These are phyloP conservation scores for Exophiala viscosa DNA, from an alignment of 2,329 filamentous ascomycete species.

Conservation along the genomic window DNA sequence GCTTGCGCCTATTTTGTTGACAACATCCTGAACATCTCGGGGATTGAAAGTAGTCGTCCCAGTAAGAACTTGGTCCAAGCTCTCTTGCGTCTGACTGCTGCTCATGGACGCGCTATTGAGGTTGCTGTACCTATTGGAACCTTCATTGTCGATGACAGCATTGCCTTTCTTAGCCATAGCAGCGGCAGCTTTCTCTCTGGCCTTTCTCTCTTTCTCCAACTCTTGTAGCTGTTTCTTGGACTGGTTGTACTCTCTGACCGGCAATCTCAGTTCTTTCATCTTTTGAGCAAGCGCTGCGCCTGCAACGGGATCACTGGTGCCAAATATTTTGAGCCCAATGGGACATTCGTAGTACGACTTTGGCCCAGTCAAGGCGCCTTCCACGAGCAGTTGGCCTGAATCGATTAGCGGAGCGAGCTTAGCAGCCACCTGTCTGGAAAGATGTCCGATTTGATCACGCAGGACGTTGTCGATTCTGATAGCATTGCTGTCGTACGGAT, in stretches of 20 bases:
- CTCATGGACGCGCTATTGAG: conserved; percentile 30
- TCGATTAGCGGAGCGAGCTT: conserved; percentile 64
- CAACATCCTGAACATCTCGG: conserved; percentile 59
- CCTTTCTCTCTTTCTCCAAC: conserved; percentile 46
- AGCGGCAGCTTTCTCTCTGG: conserved; percentile 25
- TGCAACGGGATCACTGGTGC: conserved; percentile 55
- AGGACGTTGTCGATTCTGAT: conserved; percentile 76
- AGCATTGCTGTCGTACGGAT: conserved; percentile 70
- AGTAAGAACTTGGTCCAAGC: conserved; percentile 63
- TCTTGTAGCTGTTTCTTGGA: conserved; percentile 54
- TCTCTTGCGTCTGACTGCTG: conserved; percentile 12
- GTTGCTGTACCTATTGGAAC: conserved; percentile 34
- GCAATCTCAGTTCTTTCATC: conserved; percentile 63
- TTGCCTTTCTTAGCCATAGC: conserved; percentile 21
- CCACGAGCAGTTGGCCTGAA: conserved; percentile 57
- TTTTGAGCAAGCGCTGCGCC: conserved; percentile 55
- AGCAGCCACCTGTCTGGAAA: conserved; percentile 63
- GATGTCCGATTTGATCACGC: conserved; percentile 71
- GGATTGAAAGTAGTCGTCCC: conserved; percentile 54
- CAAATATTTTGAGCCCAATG: conserved; percentile 65
- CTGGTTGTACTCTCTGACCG: conserved; percentile 50
- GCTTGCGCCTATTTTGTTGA: conserved; percentile 66
- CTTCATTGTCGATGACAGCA: conserved; percentile 21
- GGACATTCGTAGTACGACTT: conserved; percentile 71
- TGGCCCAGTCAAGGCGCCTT: conserved; percentile 64